A percentile compares a stretch with the other conserved stretches of the same genome.
Conservation (phyloP, 164 flowering plant species). For the Akebia trifoliata region DNA sequence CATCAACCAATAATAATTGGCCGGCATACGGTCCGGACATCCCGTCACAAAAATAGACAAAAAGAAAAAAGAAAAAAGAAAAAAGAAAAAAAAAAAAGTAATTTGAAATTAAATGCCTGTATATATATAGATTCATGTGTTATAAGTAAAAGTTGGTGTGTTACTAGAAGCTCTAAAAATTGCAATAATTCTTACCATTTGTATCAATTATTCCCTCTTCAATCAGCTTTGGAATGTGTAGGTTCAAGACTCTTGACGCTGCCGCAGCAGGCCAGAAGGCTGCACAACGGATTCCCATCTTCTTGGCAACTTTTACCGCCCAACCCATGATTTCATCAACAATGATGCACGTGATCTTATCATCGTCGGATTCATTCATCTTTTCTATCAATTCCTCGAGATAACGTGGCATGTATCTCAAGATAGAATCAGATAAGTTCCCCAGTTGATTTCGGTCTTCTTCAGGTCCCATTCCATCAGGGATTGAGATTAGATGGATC, state of each 20-base stretch:
- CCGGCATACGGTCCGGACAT: too few species aligned
- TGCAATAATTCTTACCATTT: background rate
- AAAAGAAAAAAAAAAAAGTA: too few species aligned
- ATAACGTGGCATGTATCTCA: background rate
- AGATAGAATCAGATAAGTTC: background rate
- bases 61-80: too few species aligned
- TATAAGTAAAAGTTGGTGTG: too few species aligned
- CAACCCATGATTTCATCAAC: conserved; percentile 10
- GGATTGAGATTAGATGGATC: conserved; percentile 11
- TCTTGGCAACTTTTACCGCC: conserved; percentile 10
- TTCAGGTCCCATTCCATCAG: conserved; percentile 9
- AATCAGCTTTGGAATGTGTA: background rate
- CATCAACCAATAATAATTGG: too few species aligned
- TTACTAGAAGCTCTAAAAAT: too few species aligned
- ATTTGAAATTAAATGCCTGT: too few species aligned
- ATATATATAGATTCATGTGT: too few species aligned
- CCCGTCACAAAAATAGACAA: background rate
- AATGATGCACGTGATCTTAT: conserved; percentile 6
- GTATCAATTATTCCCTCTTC: background rate
- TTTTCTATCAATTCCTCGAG: conserved; percentile 14
- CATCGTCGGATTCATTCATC: background rate
- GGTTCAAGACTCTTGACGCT: background rate
- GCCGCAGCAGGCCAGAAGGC: conserved; percentile 13
- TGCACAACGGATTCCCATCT: conserved; percentile 13
- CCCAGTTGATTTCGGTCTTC: conserved; percentile 9